Evolutionary conservation across 2,329 filamentous ascomycete species (phyloP).

Genomic region (Exophiala bonariae): DNA sequence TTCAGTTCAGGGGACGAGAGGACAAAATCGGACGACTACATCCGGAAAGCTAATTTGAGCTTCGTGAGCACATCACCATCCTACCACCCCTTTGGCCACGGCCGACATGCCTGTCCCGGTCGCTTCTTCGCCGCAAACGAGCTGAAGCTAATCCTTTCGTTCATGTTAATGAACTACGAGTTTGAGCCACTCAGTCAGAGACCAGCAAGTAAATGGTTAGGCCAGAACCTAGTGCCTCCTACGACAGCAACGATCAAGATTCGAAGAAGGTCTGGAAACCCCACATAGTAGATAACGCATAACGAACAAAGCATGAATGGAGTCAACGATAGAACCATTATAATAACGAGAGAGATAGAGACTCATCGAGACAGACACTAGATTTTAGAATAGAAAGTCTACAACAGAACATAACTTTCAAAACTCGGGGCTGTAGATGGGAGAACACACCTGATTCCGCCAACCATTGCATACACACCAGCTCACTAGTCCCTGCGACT

Average conservation of each 20-base stretch:
- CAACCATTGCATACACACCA: too few relatives aligned
- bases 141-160: slow-evolving; percentile 31
- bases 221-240: slow-evolving; percentile 15
- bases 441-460: too few relatives aligned
- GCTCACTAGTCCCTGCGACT: too few relatives aligned
- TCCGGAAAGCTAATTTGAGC: slow-evolving; percentile 41
- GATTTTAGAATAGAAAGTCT: too few relatives aligned
- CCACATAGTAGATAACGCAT: too few relatives aligned
- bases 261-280: slow-evolving; percentile 12
- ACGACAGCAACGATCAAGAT: slow-evolving; percentile 21
- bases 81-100: slow-evolving; percentile 59
- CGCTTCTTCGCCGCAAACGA: slow-evolving; percentile 33
- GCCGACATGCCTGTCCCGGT: slow-evolving; percentile 47
- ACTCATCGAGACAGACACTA: too few relatives aligned
- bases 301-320: too few relatives aligned
- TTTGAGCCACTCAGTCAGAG: slow-evolving; percentile 17
- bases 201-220: slow-evolving; percentile 17
- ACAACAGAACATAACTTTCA: too few relatives aligned
- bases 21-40: slow-evolving; percentile 27
- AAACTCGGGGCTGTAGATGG: too few relatives aligned
- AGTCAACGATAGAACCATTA: too few relatives aligned
- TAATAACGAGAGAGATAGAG: too few relatives aligned
- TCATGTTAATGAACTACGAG: slow-evolving; percentile 35
- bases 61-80: slow-evolving; percentile 56
- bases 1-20: slow-evolving; percentile 5